Conservation (phyloP, 371 early-diverging fungal species). For the Lichtheimia hyalospora region DNA sequence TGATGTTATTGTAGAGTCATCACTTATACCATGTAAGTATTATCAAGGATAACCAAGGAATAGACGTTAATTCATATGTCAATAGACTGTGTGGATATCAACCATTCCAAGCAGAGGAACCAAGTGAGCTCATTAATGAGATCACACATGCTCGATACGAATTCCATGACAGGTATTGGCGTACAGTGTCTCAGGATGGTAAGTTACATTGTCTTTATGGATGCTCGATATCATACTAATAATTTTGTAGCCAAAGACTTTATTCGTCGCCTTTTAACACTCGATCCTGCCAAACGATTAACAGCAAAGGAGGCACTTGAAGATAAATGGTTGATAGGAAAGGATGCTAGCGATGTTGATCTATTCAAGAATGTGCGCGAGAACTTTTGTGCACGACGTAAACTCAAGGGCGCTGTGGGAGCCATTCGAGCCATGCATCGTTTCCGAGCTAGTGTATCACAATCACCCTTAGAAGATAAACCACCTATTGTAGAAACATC, state of each 20-base stretch:
- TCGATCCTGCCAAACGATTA: conserved; percentile 72
- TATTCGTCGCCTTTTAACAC: conserved; percentile 74
- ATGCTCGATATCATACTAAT: neutral
- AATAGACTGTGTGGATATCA: conserved; percentile 67
- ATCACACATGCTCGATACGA: conserved; percentile 70
- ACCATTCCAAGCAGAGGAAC: conserved; percentile 76
- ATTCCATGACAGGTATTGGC: conserved; percentile 82
- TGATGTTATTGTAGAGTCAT: conserved; percentile 47
- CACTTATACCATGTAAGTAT: conserved; percentile 64
- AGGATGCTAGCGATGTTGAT: conserved; percentile 60
- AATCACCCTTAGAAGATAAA: no score
- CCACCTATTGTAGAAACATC: neutral
- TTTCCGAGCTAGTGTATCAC: conserved; percentile 15
- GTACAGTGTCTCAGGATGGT: conserved; percentile 72
- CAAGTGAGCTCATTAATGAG: conserved; percentile 56
- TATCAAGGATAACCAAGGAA: neutral
- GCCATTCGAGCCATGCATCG: conserved; percentile 43
- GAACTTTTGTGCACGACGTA: conserved; percentile 60
- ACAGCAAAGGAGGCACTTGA: conserved; percentile 81
- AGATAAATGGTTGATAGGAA: conserved; percentile 83
- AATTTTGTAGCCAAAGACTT: conserved; percentile 80
- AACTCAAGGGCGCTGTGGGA: conserved; percentile 38
- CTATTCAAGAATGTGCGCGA: conserved; percentile 70
- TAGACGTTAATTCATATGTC: neutral
- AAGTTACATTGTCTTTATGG: neutral